Evolutionary conservation across 192 early-diverging fungal genomes (phyloP), one percentile per base, ranked within the genome.

Genomic region (Phlyctochytrium planicorne): DNA sequence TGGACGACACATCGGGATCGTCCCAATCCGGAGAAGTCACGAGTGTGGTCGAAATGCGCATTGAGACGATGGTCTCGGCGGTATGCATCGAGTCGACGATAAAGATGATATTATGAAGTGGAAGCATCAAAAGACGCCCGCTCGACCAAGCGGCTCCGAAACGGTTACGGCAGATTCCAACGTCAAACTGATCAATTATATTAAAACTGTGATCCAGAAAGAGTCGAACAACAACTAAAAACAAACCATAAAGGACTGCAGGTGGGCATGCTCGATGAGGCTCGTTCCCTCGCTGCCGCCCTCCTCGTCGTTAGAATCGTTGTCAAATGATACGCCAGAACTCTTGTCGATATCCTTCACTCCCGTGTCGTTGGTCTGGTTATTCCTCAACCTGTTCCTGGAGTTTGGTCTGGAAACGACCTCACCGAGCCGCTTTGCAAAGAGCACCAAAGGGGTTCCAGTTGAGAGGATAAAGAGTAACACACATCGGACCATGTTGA

Each of bases 401-500:
- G 40, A 20, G 6, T 20, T 20, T 20, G 40, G 40, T 47, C 20
- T 47, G 40, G 40, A 6, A 20, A 34, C 6, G 29, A 20, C 60
- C 60, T 10, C 29, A 33, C 60, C 10, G 17, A 35, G 31, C 30
- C 60, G 31, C 60, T 62, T 34, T 10, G 29, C 33, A 16, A 62
- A 30, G 29, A 61, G 60, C 12, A 61, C 16, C 30, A 34, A 34
- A 2, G 63, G 63, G 3, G 34, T 65, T 23, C 16, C 37, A 12
- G 34, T 53, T 12, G 63, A 65, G 16, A 53, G 16, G 40, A 65
- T 52, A 30, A 65, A 35, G 14, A 65, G 6, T 16, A 65, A 14
- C 16, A 65, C 34, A 23, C 25, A 10, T 4, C 63, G 63, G 36
- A 65, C 29, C 10, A 65, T 16, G 36, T 29, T 24, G 36, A 47